These are phyloP conservation scores for Candida buenavistaensis DNA, from an alignment of 1,139 yeast species.

Conservation along the genomic window DNA sequence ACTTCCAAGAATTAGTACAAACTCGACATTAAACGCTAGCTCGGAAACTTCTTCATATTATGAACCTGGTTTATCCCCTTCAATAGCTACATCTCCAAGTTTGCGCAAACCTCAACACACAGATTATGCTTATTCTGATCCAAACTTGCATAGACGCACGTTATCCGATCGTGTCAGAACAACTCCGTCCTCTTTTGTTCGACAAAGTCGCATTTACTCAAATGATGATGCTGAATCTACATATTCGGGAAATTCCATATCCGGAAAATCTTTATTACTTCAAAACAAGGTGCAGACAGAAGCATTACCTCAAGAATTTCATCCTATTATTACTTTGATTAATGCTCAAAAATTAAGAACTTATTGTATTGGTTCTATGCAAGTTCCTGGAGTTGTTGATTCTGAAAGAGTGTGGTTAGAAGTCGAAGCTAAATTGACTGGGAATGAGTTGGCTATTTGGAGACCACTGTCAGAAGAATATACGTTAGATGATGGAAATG, in stretches of 20 bases:
- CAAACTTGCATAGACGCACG: constrained; percentile 17
- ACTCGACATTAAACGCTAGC: constrained; percentile 1
- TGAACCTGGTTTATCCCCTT: constrained; percentile 7
- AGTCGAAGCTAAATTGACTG: constrained; percentile 49
- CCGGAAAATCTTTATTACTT: constrained; percentile 18
- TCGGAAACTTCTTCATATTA: constrained; percentile 11
- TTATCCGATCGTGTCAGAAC: constrained; percentile 31
- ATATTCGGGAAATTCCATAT: constrained; percentile 16
- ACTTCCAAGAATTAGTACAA: constrained; percentile 9
- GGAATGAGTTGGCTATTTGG: constrained; percentile 55
- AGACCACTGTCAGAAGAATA: constrained; percentile 29
- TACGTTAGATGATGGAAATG: constrained; percentile 23
- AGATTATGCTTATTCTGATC: constrained; percentile 7
- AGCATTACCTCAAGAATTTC: constrained; percentile 37
- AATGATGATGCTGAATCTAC: constrained; percentile 18
- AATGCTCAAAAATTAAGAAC: constrained; percentile 43
- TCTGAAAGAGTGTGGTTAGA: constrained; percentile 30
- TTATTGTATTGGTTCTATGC: constrained; percentile 35
- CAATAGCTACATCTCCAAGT: constrained; percentile 8
- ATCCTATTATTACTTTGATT: constrained; percentile 43
- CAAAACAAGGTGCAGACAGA: constrained; percentile 27
- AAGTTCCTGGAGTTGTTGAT: constrained; percentile 17
- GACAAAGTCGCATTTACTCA: constrained; percentile 38
- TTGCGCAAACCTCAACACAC: constrained; percentile 6
- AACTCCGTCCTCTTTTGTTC: constrained; percentile 41